Evolutionary conservation across 2,329 filamentous ascomycete genomes (phyloP).

Genomic region (Penicillium sp.): DNA sequence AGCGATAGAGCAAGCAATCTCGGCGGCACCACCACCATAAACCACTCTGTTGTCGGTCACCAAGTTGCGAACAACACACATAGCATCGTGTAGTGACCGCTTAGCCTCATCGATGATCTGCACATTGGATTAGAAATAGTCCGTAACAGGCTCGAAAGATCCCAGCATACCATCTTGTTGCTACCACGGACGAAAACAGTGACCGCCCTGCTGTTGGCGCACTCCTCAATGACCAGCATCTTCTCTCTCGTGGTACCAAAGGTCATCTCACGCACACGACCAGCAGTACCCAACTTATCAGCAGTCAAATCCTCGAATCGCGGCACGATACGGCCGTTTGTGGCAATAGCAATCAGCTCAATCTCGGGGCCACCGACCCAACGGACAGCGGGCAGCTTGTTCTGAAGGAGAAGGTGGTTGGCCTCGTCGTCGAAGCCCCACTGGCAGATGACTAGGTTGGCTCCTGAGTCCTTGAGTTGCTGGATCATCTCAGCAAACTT

Average conservation of each 20-base stretch:
- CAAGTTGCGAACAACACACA: constrained; percentile 95
- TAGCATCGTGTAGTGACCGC: constrained; percentile 90
- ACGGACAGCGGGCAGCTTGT: constrained; percentile 88
- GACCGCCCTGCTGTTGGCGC: constrained; percentile 92
- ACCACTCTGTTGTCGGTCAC: constrained; percentile 95
- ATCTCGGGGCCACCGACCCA: constrained; percentile 99
- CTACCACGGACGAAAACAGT: constrained; percentile 94
- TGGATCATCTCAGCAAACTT: constrained; percentile 99
- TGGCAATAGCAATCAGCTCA: constrained; percentile 96
- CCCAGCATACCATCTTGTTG: constrained; percentile 92
- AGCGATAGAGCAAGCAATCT: constrained; percentile 93
- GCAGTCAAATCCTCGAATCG: constrained; percentile 89
- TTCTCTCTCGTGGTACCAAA: constrained; percentile 98
- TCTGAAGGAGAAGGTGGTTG: constrained; percentile 94
- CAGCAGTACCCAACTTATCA: constrained; percentile 86
- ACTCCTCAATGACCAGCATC: constrained; percentile 99
- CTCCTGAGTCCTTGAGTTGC: constrained; percentile 94
- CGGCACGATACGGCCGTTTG: constrained; percentile 94
- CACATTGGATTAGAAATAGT: constrained; percentile 5
- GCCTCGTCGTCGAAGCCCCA: constrained; percentile 99
- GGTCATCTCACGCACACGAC: constrained; percentile 86
- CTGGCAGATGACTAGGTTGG: constrained; percentile 96
- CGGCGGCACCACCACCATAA: constrained; percentile 92
- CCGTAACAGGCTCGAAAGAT: not conserved
- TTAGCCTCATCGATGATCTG: constrained; percentile 99